These are phyloP conservation scores for Schwanniomyces polymorphus DNA, from an alignment of 805 yeast species.

Conservation along the genomic window DNA sequence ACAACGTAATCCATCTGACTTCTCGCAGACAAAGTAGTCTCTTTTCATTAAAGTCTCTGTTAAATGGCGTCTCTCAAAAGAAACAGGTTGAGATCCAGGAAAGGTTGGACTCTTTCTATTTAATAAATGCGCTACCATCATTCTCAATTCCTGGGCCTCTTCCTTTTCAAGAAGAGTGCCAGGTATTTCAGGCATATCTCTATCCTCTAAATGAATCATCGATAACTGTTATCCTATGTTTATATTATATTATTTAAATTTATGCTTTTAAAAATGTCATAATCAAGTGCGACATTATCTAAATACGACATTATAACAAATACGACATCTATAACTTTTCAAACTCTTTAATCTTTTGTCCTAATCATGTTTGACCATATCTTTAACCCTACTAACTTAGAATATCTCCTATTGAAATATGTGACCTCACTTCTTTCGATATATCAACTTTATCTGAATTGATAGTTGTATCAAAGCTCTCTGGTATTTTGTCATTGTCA, in stretches of 20 bases:
- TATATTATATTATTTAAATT: neutral
- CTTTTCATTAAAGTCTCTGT: constrained; percentile 57
- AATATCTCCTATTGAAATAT: constrained; percentile 20
- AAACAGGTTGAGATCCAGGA: constrained; percentile 95
- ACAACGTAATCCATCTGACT: constrained; percentile 90
- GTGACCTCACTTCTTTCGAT: constrained; percentile 11
- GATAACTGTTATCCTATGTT: neutral
- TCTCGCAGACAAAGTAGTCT: constrained; percentile 94
- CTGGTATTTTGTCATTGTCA: constrained; percentile 19
- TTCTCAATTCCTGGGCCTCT: constrained; percentile 65
- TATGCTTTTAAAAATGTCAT: neutral
- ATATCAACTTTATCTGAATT: neutral
- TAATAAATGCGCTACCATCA: constrained; percentile 65
- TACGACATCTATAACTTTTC: neutral
- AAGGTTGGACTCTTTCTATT: constrained; percentile 57
- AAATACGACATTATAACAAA: neutral
- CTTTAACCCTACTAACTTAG: constrained; percentile 8
- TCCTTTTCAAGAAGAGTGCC: constrained; percentile 77
- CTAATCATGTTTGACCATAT: neutral
- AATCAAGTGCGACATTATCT: constrained; percentile 1
- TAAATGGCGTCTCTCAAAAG: constrained; percentile 77
- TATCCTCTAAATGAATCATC: constrained; percentile 39
- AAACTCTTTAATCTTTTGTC: neutral
- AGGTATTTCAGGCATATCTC: constrained; percentile 81
- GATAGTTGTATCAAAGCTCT: constrained; percentile 7